Conservation (phyloP, 2,329 filamentous ascomycete genomes). For the Neobulgaria alba region DNA sequence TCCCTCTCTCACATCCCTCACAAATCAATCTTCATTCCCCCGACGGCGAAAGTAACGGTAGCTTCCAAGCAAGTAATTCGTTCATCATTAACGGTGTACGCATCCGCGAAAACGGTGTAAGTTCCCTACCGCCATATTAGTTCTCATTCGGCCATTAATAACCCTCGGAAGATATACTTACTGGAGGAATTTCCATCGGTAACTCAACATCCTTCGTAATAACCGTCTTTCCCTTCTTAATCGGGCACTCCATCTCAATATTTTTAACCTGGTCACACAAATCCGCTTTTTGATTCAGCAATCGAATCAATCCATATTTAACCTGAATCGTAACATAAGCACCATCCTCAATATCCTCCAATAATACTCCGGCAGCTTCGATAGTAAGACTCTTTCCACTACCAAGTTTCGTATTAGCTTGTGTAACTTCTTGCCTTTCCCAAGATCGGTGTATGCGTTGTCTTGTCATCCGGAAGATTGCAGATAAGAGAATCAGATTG, state of each 20-base stretch:
- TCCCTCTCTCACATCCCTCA: too few relatives aligned
- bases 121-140: conserved; percentile 72
- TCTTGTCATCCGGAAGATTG: too few relatives aligned
- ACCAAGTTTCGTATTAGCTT: too few relatives aligned
- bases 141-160: too few relatives aligned
- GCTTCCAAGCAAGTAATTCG: conserved; percentile 84
- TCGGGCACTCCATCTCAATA: conserved; percentile 81
- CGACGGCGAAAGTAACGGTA: conserved; percentile 41
- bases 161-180: too few relatives aligned
- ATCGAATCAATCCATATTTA: conserved; percentile 88
- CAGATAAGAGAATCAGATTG: too few relatives aligned
- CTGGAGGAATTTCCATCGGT: conserved; percentile 79
- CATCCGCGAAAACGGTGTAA: conserved; percentile 84
- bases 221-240: conserved; percentile 66
- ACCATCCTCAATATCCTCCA: conserved; percentile 63
- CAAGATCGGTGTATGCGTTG: too few relatives aligned
- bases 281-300: conserved; percentile 73
- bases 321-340: conserved; percentile 77
- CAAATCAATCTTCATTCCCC: too few relatives aligned
- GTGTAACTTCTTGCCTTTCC: too few relatives aligned
- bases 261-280: conserved; percentile 85
- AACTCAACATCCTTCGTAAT: conserved; percentile 78
- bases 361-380: conserved; percentile 67
- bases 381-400: conserved; percentile 76
- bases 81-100: conserved; percentile 61